Percentiles rank a stretch among this genome's conserved stretches.
Conservation (phyloP, 1,139 yeast species). For the Candida mesenterica region DNA sequence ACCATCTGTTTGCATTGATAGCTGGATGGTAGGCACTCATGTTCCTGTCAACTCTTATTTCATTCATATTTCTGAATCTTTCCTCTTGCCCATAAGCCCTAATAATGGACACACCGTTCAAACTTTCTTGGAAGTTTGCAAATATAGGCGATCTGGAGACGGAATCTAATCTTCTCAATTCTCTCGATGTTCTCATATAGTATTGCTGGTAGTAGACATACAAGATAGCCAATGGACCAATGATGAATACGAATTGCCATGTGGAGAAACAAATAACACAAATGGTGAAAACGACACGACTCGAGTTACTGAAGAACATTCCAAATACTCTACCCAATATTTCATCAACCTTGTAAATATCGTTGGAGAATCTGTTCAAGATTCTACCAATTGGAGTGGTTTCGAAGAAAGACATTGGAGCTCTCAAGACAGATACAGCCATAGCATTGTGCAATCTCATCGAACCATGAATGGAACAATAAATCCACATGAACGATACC, state of each 20-base stretch:
- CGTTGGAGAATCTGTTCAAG: constrained; percentile 90
- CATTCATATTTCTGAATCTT: constrained; percentile 73
- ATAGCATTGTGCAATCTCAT: constrained; percentile 71
- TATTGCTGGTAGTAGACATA: constrained; percentile 86
- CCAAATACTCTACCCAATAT: constrained; percentile 79
- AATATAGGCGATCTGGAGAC: constrained; percentile 91
- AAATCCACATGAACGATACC: constrained; percentile 73
- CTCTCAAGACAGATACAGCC: constrained; percentile 78
- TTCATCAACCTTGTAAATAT: constrained; percentile 90
- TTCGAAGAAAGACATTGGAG: constrained; percentile 97
- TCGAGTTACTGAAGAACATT: constrained; percentile 71
- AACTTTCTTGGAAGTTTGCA: constrained; percentile 95
- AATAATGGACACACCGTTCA: constrained; percentile 85
- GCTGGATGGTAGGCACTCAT: constrained; percentile 92
- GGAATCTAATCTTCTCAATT: constrained; percentile 90
- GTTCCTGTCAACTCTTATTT: constrained; percentile 76
- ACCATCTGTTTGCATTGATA: constrained; percentile 94
- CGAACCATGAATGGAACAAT: constrained; percentile 84
- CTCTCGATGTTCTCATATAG: constrained; percentile 88
- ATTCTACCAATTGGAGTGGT: constrained; percentile 96
- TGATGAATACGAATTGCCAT: constrained; percentile 76
- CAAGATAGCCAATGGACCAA: constrained; percentile 67
- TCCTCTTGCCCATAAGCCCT: constrained; percentile 80
- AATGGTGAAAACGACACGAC: constrained; percentile 77
- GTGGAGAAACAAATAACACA: constrained; percentile 83